These are phyloP conservation scores for Hemileccinum impolitum DNA, from an alignment of 768 basidiomycete species.

Conservation along the genomic window DNA sequence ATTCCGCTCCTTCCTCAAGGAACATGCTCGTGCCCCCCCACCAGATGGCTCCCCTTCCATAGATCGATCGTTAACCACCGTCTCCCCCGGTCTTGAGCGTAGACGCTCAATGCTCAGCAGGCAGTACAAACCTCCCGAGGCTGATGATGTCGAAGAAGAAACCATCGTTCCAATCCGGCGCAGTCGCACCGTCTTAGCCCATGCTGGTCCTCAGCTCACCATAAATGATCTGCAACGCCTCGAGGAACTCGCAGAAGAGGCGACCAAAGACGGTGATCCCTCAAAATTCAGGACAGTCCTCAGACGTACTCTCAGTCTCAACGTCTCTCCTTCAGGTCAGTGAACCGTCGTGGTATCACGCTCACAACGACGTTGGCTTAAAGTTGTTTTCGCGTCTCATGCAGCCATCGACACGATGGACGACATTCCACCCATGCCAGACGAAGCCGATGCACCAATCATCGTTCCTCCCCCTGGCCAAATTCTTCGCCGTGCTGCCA, in stretches of 20 bases:
- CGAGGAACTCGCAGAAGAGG: conserved; percentile 91
- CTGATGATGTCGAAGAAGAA: conserved; percentile 72
- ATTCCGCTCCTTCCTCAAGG: conserved; percentile 92
- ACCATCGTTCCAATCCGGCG: conserved; percentile 67
- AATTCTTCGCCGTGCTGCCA: conserved; percentile 86
- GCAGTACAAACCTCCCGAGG: conserved; percentile 81
- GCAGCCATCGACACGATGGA: conserved; percentile 70
- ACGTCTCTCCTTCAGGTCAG: conserved; percentile 82
- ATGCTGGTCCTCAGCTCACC: conserved; percentile 81
- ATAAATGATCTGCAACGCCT: conserved; percentile 92
- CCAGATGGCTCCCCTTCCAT: conserved; percentile 44
- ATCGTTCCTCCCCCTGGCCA: conserved; percentile 81
- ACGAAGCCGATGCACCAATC: conserved; percentile 88
- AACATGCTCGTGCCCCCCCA: conserved; percentile 71
- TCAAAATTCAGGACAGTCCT: conserved; percentile 74
- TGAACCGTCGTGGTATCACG: conserved; percentile 14
- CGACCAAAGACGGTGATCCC: conserved; percentile 77
- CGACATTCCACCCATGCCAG: conserved; percentile 61
- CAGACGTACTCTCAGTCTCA: conserved; percentile 84
- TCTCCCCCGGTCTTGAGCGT: conserved; percentile 58
- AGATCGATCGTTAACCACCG: conserved; percentile 42
- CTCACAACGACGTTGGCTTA: conserved; percentile 19
- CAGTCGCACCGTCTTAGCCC: conserved; percentile 62
- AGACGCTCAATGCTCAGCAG: conserved; percentile 93
- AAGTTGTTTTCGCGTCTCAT: conserved; percentile 7